phyloP scores from a whole-genome alignment of 306 rosid species.

The Quercus ilex region DNA sequence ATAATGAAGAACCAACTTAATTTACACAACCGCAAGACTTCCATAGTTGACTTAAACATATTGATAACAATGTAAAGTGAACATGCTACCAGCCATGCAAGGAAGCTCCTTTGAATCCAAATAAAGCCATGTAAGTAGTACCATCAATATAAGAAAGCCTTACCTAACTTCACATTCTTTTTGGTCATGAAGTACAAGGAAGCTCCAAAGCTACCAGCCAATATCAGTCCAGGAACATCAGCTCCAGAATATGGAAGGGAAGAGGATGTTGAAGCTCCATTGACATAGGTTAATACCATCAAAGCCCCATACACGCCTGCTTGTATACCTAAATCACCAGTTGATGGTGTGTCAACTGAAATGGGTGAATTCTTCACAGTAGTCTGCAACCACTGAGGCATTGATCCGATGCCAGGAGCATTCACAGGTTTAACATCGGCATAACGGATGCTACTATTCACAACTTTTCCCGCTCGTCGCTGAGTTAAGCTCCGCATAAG shows the following conservation, averaged over 20 bases:
- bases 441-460: conserved; percentile 65
- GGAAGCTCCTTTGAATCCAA: conserved; percentile 12
- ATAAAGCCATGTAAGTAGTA: conserved; percentile 5
- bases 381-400: conserved; percentile 81
- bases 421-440: conserved; percentile 91
- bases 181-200: conserved; percentile 94
- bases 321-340: conserved; percentile 76
- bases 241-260: conserved; percentile 57
- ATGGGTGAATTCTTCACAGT: conserved; percentile 59
- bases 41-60: conserved; percentile 2
- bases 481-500: conserved; percentile 93
- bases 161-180: conserved; percentile 84
- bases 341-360: conserved; percentile 73
- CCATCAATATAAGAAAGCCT: conserved; percentile 18
- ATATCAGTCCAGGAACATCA: conserved; percentile 90
- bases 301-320: conserved; percentile 95
- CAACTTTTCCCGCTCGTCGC: conserved; percentile 90
- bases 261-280: conserved; percentile 56
- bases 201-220: conserved; percentile 99
- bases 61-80: not conserved
- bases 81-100: not conserved
- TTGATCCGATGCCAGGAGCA: conserved; percentile 47
- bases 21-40: not conserved
- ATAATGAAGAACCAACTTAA: not conserved
- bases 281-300: conserved; percentile 75